Evolutionary conservation across 1,284 basidiomycete genomes (phyloP).

Genomic region (Sanghuangporus baumii): DNA sequence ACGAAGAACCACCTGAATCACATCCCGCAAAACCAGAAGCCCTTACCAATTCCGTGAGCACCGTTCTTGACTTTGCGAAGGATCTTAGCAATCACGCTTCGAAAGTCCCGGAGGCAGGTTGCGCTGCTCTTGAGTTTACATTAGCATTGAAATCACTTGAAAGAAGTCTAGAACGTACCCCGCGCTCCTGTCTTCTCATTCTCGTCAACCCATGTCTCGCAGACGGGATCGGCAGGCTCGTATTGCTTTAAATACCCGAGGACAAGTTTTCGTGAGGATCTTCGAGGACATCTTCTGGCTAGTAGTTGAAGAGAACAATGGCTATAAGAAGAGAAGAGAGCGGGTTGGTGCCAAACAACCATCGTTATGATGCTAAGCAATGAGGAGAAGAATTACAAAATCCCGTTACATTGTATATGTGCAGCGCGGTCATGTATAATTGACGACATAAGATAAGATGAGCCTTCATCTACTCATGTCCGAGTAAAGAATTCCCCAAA

Average conservation of each 20-base stretch:
- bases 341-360: no score
- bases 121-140: constrained; percentile 39
- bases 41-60: constrained; percentile 90
- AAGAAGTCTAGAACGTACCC: constrained; percentile 21
- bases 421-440: no score
- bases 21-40: constrained; percentile 78
- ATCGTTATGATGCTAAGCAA: no score
- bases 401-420: no score
- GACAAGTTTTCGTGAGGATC: constrained; percentile 41
- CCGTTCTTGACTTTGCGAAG: constrained; percentile 70
- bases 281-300: constrained; percentile 29
- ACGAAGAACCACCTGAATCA: constrained; percentile 85
- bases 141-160: no score
- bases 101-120: constrained; percentile 75
- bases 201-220: constrained; percentile 66
- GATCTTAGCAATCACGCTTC: constrained; percentile 66
- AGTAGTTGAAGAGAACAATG: background rate
- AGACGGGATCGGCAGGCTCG: constrained; percentile 71
- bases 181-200: constrained; percentile 63
- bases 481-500: no score
- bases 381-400: no score
- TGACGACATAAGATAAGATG: no score
- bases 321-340: background rate
- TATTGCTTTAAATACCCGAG: constrained; percentile 59
- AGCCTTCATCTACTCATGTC: no score